These are phyloP conservation scores for Lentinula lateritia DNA, from an alignment of 768 basidiomycete genomes.

Conservation along the genomic window DNA sequence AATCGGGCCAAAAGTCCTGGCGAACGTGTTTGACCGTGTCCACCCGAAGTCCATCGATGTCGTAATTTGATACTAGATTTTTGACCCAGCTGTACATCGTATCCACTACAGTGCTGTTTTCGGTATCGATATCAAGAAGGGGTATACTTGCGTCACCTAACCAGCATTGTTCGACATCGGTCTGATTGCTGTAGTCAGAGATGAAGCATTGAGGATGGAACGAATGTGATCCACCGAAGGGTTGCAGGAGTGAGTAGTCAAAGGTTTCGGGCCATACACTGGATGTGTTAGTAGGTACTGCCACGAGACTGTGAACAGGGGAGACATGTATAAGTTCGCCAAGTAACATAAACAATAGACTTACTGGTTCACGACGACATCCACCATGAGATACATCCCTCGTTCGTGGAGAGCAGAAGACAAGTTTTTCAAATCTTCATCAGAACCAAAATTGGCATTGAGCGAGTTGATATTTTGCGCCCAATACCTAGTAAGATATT, in stretches of 20 bases:
- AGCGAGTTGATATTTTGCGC: constrained; percentile 53
- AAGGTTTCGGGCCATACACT: constrained; percentile 15
- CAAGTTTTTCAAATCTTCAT: constrained; percentile 66
- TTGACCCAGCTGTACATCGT: constrained; percentile 56
- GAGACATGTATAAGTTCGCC: neutral
- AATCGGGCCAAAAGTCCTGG: constrained; percentile 61
- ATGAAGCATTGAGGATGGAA: constrained; percentile 69
- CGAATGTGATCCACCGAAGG: constrained; percentile 20
- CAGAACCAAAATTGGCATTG: constrained; percentile 67
- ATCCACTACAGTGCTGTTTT: constrained; percentile 47
- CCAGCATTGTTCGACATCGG: constrained; percentile 64
- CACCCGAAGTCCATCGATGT: constrained; percentile 67
- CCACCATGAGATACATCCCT: constrained; percentile 67
- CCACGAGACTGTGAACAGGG: constrained; percentile 12
- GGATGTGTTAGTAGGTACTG: constrained; percentile 8
- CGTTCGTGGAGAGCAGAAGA: constrained; percentile 59
- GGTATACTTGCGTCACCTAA: constrained; percentile 61
- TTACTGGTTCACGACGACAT: constrained; percentile 73
- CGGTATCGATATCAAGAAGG: constrained; percentile 68
- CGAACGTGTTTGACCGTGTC: constrained; percentile 60
- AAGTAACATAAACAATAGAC: constrained; percentile 13
- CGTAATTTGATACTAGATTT: constrained; percentile 48
- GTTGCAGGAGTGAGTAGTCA: constrained; percentile 22
- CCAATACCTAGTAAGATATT: constrained; percentile 24
- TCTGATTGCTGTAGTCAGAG: constrained; percentile 54